A percentile compares a stretch with the other conserved stretches of the same genome.
Conservation (phyloP, 108 stramenopile species). For the Fragilaria crotonensis region DNA sequence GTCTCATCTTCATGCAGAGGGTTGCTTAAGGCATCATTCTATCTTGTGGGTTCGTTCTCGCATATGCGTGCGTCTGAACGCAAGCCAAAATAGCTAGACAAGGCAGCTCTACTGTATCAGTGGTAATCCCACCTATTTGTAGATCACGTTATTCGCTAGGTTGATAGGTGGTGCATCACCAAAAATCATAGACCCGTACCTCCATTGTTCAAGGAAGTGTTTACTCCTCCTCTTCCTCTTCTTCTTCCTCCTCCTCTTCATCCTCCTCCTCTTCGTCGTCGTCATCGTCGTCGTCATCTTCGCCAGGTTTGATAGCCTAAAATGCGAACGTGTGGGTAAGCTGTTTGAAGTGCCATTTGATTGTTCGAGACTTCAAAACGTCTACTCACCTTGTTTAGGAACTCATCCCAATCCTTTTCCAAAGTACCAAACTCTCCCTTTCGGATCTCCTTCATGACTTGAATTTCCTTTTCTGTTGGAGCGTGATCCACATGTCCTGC, state of each 20-base stretch:
- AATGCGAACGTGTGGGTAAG: neutral
- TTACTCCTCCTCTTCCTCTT: neutral
- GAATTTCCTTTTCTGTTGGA: neutral
- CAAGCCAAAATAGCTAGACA: too few relatives aligned
- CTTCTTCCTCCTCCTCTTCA: neutral
- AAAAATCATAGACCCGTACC: neutral
- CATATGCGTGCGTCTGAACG: too few relatives aligned
- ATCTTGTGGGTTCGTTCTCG: too few relatives aligned
- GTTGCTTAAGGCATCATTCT: too few relatives aligned
- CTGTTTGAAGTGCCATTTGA: neutral
- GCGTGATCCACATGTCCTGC: neutral
- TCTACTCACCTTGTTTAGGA: neutral
- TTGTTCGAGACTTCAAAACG: neutral
- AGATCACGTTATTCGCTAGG: neutral
- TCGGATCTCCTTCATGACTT: neutral
- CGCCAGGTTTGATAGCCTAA: neutral
- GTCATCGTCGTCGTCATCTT: constrained; percentile 8
- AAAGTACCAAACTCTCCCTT: constrained; percentile 3
- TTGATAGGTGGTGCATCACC: neutral
- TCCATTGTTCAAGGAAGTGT: neutral
- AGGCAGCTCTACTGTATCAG: too few relatives aligned
- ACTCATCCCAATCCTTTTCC: constrained; percentile 3
- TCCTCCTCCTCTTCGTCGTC: constrained; percentile 3
- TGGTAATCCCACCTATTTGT: neutral
- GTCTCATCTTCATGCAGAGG: too few relatives aligned